phyloP scores from a whole-genome alignment of 257 asterid species.

The Ligustrum vulgare region DNA sequence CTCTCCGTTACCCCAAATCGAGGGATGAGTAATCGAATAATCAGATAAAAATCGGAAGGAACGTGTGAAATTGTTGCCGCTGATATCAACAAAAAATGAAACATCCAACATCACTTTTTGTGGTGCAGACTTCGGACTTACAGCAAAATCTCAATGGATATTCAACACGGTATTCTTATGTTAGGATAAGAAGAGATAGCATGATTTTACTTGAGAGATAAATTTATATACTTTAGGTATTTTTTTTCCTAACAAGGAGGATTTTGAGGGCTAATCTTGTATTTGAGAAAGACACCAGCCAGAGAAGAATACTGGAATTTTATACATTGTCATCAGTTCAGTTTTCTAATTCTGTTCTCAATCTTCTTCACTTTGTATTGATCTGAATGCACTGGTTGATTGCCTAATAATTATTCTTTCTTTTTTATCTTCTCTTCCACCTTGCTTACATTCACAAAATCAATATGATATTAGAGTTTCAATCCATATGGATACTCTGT shows the following conservation, averaged over 20 bases:
- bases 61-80: neutral
- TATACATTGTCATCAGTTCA: neutral
- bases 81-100: neutral
- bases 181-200: neutral
- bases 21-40: constrained; percentile 26
- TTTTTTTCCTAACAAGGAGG: neutral
- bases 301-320: neutral
- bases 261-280: neutral
- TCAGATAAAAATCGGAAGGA: neutral
- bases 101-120: neutral
- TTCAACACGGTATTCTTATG: neutral
- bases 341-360: neutral
- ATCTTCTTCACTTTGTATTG: neutral
- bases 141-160: neutral
- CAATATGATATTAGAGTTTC: too few relatives aligned
- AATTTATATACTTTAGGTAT: neutral
- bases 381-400: neutral
- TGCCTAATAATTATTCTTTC: neutral
- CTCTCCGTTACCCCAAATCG: constrained; percentile 32
- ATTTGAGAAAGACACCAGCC: neutral
- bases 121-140: neutral
- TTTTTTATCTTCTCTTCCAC: neutral
- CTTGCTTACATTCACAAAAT: too few relatives aligned
- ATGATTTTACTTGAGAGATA: neutral
- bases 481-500: too few relatives aligned